Evolutionary conservation across 371 early-diverging fungal genomes (phyloP), one percentile per base, ranked within the genome.

Genomic region (Homolaphlyctis polyrhiza): DNA sequence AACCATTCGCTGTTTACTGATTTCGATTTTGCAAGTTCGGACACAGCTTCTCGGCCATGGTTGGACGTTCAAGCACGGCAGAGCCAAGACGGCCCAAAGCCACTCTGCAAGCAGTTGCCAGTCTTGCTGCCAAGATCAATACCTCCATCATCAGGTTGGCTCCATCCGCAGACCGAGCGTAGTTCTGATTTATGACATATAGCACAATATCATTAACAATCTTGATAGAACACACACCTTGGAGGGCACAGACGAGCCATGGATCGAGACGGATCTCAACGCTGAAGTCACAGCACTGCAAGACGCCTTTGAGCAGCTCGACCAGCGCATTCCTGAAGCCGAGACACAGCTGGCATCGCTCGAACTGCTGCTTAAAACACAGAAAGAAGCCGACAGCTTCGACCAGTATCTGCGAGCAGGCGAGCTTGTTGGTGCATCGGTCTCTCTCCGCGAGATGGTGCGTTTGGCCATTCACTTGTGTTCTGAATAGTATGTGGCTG

Each of bases 361-460:
- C n/a, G 55, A 3, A 3, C n/a, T 3, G 30, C 55, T 55, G 30
- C 30, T 55, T 3, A 13, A 25, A 27, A 2, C 32, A 3, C 55
- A 11, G n/a, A 3, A n/a, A 2, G 55, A 27, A 4, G 30, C 32
- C 3, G 55, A 55, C 2, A 4, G 55, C 55, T 55, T 11, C n/a
- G 55, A 55, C 28, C 55, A 55, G 55, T 55, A 11, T 25, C 3
- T 55, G 8, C 28, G 13, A 8, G 14, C 55, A 5, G 55, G 55
- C 35, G 55, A 55, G 55, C 55, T 55, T 3, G 55, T 55, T 55
- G 55, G 55, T 2, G 55, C 55, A 11, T 55, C 55, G 14, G 28
- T 27, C 30, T 11, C 55, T 27, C 55, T 55, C 35, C 2, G 55
- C 3, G 55, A 55, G 8, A 3, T 55, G 55, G 55, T 55, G 14